Percentiles rank a stretch among this genome's conserved stretches.
Conservation (phyloP, 495 filamentous ascomycete species). For the Talaromyces nanjingensis region DNA sequence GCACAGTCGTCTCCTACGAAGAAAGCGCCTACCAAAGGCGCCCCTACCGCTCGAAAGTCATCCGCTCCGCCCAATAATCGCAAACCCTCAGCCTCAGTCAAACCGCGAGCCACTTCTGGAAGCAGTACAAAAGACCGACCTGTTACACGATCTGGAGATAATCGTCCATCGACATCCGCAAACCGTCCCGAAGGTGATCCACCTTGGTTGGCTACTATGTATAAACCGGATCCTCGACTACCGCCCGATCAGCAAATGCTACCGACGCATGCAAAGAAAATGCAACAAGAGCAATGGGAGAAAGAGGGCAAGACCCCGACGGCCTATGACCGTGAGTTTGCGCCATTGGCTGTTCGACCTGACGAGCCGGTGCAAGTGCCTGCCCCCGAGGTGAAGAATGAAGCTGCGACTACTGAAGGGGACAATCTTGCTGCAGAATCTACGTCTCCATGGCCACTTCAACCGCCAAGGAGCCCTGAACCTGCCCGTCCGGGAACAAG, state of each 20-base stretch:
- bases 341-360: constrained; percentile 58
- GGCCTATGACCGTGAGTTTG: constrained; percentile 77
- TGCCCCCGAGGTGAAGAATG: constrained; percentile 16
- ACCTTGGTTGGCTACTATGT: constrained; percentile 91
- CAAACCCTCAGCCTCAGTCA: constrained; percentile 22
- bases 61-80: constrained; percentile 33
- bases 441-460: constrained; percentile 10
- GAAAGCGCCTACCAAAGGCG: constrained; percentile 35
- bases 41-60: constrained; percentile 32
- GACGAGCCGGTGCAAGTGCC: constrained; percentile 23
- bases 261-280: constrained; percentile 82
- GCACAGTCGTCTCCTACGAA: constrained; percentile 26
- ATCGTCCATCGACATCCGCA: constrained; percentile 47
- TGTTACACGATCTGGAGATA: constrained; percentile 55
- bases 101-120: constrained; percentile 30
- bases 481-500: constrained; percentile 29
- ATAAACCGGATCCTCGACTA: constrained; percentile 89
- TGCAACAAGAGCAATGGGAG: constrained; percentile 94
- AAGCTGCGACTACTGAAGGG: constrained; percentile 24
- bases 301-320: constrained; percentile 77
- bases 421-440: constrained; percentile 14
- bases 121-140: constrained; percentile 44
- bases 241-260: constrained; percentile 94
- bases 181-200: constrained; percentile 89
- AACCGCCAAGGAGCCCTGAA: constrained; percentile 26